Evolutionary conservation across 495 filamentous ascomycete genomes (phyloP), one percentile per base, ranked within the genome.

Genomic region (Aspergillus coremiiformis): DNA sequence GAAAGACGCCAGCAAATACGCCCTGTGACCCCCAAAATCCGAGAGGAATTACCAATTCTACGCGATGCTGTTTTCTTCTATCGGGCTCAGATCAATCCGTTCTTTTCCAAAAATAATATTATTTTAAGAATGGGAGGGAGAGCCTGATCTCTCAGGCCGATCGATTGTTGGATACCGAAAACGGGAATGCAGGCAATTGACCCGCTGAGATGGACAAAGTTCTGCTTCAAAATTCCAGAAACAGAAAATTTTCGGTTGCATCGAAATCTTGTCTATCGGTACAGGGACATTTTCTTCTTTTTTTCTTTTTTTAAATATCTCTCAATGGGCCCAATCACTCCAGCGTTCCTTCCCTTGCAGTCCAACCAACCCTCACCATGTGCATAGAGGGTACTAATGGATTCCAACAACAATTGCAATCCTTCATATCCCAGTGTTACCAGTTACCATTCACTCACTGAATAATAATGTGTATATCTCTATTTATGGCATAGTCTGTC

Each of bases 121-220:
- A n/a, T 8, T n/a, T 1, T 2, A 33, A 22, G 10, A 12, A 49
- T 17, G 15, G 4, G 32, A 49, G 7, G 15, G 32, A 22, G n/a
- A n/a, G n/a, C n/a, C n/a, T n/a, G n/a, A n/a, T n/a, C n/a, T n/a
- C n/a, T n/a, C n/a, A n/a, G n/a, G n/a, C n/a, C n/a, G n/a, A n/a
- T n/a, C n/a, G 37, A 10, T 17, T 35, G 45, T 44, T 26, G 39
- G 49, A 49, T 57, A 54, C 60, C 57, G 55, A 47, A 60, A 49
- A 50, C 57, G 57, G 60, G 57, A 58, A 54, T 54, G 24, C 30
- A 32, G 27, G 44, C 26, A 35, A 27, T 51, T 15, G 23, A 47
- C 27, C 26, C 37, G 37, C 17, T 41, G 1, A 19, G n/a, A 41
- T 8, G 21, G 19, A 20, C 37, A 2, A 41, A 41, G 21, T 17